phyloP scores from a whole-genome alignment of 257 asterid species.

The Lycium barbarum region DNA sequence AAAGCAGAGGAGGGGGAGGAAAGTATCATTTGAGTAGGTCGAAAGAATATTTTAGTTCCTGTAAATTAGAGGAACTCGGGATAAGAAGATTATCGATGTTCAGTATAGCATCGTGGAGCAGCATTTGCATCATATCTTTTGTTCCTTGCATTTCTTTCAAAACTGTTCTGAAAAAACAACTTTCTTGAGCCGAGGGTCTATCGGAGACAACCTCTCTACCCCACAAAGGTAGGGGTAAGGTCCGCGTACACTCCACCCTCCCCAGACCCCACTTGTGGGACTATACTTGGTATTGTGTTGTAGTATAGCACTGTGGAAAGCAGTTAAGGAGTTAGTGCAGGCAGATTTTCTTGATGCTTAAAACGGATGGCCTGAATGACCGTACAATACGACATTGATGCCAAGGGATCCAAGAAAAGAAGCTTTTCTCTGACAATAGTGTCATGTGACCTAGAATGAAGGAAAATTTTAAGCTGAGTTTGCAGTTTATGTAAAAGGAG shows the following conservation, averaged over 20 bases:
- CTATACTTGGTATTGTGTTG: neutral
- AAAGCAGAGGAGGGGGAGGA: neutral
- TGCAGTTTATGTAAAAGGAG: neutral
- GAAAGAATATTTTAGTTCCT: slow-evolving; percentile 15
- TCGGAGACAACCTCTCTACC: too few relatives aligned
- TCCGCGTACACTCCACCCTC: too few relatives aligned
- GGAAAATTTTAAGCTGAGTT: neutral
- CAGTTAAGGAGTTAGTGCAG: neutral
- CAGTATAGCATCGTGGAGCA: neutral
- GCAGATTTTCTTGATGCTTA: slow-evolving; percentile 2
- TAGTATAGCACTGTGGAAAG: slow-evolving; percentile 6
- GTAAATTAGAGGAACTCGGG: neutral
- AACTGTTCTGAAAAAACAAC: too few relatives aligned
- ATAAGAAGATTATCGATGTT: neutral
- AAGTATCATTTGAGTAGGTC: neutral
- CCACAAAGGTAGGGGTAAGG: too few relatives aligned
- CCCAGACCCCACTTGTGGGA: too few relatives aligned
- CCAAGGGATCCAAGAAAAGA: slow-evolving; percentile 7
- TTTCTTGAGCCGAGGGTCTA: too few relatives aligned
- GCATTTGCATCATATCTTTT: too few relatives aligned
- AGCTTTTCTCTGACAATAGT: neutral
- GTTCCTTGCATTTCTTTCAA: too few relatives aligned
- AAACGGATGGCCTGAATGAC: slow-evolving; percentile 14
- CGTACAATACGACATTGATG: neutral
- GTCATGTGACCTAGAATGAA: neutral